Percentiles rank a stretch among this genome's conserved stretches.
These are phyloP conservation scores for Ceratocystis ficicola DNA, from an alignment of 2,329 filamentous ascomycete genomes.

Conservation along the genomic window DNA sequence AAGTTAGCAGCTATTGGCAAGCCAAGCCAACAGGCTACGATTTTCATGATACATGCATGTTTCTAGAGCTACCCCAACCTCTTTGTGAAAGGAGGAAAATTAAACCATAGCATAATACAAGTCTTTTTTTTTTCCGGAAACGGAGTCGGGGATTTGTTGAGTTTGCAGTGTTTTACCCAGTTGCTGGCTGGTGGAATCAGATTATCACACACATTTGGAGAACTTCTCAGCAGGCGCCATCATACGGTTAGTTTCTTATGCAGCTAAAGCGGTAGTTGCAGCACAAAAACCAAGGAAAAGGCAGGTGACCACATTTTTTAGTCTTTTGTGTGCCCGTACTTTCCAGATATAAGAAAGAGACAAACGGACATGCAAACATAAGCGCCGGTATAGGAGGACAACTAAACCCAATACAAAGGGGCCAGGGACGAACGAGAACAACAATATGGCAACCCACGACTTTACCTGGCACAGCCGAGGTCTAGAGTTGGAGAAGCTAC, in stretches of 20 bases:
- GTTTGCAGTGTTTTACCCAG: too few species aligned
- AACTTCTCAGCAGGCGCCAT: neutral
- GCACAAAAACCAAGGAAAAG: too few species aligned
- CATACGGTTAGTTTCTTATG: neutral
- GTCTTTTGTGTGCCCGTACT: neutral
- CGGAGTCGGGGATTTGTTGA: too few species aligned
- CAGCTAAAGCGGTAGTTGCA: neutral
- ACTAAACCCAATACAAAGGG: too few species aligned
- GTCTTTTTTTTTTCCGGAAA: too few species aligned
- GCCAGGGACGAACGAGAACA: too few species aligned
- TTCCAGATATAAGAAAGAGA: neutral
- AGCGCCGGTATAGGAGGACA: conserved; percentile 1
- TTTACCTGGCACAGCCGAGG: neutral
- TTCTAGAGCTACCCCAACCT: too few species aligned
- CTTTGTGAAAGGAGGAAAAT: too few species aligned
- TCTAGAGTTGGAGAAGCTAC: conserved; percentile 11
- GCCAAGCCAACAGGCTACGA: too few species aligned
- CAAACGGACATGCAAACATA: neutral
- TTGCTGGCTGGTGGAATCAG: neutral
- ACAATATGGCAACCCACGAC: neutral
- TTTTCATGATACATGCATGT: too few species aligned
- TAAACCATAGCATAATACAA: too few species aligned
- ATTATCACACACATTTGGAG: neutral
- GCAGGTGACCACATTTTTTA: neutral
- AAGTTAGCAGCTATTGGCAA: too few species aligned